Percentiles rank a stretch among this genome's conserved stretches.
These are phyloP conservation scores for Trichosanthes cucumerina DNA, from an alignment of 306 rosid species.

Conservation along the genomic window DNA sequence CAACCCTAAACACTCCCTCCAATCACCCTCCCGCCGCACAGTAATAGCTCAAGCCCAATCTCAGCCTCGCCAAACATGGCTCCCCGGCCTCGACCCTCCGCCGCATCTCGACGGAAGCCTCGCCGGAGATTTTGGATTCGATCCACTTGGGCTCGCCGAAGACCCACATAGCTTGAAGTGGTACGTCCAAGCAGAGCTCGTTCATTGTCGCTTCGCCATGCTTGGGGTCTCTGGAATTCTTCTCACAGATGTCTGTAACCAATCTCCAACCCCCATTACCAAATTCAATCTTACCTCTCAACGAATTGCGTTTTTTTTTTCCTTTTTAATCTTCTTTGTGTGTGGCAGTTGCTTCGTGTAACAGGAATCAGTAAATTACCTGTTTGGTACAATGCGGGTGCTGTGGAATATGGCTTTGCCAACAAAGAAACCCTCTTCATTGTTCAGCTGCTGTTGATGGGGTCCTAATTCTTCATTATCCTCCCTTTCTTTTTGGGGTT, in stretches of 20 bases:
- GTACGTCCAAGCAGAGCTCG: constrained; percentile 93
- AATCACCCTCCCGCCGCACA: constrained; percentile 18
- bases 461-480: constrained; percentile 28
- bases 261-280: neutral
- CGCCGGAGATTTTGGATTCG: constrained; percentile 87
- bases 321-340: neutral
- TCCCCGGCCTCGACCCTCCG: constrained; percentile 90
- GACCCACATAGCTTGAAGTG: constrained; percentile 80
- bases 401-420: constrained; percentile 53
- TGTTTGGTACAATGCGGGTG: constrained; percentile 85
- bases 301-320: neutral
- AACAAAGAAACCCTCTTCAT: constrained; percentile 57
- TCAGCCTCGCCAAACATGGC: constrained; percentile 78
- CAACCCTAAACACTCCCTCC: constrained; percentile 13
- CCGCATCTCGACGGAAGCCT: constrained; percentile 79
- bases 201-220: constrained; percentile 90
- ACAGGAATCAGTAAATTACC: constrained; percentile 55
- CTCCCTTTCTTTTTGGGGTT: neutral
- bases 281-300: neutral
- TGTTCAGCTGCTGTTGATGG: constrained; percentile 80
- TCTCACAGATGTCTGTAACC: constrained; percentile 61
- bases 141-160: constrained; percentile 94
- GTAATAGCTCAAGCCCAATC: constrained; percentile 26
- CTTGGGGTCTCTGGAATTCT: constrained; percentile 87
- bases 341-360: constrained; percentile 64